Evolutionary conservation across 78 protist species (phyloP), one percentile per base, ranked within the genome.

Genomic region (Diacronema lutheri): DNA sequence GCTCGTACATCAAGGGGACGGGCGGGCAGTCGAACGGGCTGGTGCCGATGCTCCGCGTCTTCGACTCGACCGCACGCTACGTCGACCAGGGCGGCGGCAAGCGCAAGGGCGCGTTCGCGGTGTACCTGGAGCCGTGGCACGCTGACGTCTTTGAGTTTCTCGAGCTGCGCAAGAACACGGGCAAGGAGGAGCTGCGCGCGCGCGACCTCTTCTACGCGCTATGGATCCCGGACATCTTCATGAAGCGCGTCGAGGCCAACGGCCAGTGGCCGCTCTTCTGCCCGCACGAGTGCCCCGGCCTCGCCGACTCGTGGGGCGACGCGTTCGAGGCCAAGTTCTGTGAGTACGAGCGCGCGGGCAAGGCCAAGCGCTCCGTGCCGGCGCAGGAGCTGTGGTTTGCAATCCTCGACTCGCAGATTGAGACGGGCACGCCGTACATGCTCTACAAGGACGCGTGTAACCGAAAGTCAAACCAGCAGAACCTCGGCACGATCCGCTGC

Each of bases 41-140:
- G 31, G 96, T 98, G 11, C 99, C 99, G 68, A 97, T 98, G 99
- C 91, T 98, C 12, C 97, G 99, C 56, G 99, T 97, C 55, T 98
- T 93, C 93, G 95, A 98, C 90, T 88, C 85, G 89, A 96, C 99
- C 12, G 99, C 98, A 33, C 88, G 99, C 69, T 96, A 92, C 83
- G 99, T 97, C 55, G 96, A 95, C 90, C 99, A 97, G 88, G 92
- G 91, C 55, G 99, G 98, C 16, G 98, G 98, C 60, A 95, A 95
- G 92, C 93, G 99, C 71, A 94, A 95, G 74, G 99, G 99, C n/a
- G 92, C 99, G 60, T 96, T 98, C 88, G 99, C 99, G 33, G 87
- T 97, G 37, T 98, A 98, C 90, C 92, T 98, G 37, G 99, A 98
- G 89, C 99, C 99, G 61, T 98, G 99, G 99, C 99, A 98, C 88